Percentiles rank a stretch among this genome's conserved stretches.
These are phyloP conservation scores for Cnidoscolus chayamansa DNA, from an alignment of 441 rosid species.

Conservation along the genomic window DNA sequence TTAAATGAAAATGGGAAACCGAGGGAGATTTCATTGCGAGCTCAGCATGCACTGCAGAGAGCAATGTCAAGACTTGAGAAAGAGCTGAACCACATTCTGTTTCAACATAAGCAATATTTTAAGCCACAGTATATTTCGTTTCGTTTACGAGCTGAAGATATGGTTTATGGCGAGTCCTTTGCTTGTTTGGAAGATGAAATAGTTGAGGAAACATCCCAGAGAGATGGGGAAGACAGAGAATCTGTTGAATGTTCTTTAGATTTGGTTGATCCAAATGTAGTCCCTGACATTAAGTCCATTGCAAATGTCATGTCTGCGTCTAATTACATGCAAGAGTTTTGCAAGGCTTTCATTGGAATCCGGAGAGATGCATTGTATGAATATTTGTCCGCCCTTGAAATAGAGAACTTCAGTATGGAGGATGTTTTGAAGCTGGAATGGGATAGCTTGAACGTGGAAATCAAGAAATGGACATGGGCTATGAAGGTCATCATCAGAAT, in stretches of 20 bases:
- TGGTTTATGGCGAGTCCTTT: conserved; percentile 49
- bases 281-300: conserved; percentile 59
- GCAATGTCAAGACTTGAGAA: conserved; percentile 76
- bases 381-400: conserved; percentile 40
- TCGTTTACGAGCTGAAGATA: conserved; percentile 37
- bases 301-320: conserved; percentile 65
- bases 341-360: conserved; percentile 41
- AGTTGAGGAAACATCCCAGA: conserved; percentile 30
- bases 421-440: conserved; percentile 63
- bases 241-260: conserved; percentile 33
- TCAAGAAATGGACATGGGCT: conserved; percentile 63
- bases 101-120: conserved; percentile 37
- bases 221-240: conserved; percentile 25
- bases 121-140: conserved; percentile 40
- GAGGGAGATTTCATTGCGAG: conserved; percentile 49
- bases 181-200: conserved; percentile 52
- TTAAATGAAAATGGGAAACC: conserved; percentile 29
- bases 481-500: conserved; percentile 47
- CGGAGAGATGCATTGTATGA: conserved; percentile 57
- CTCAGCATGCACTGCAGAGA: conserved; percentile 47
- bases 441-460: conserved; percentile 43
- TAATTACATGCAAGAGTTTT: conserved; percentile 45
- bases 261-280: conserved; percentile 44
- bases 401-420: conserved; percentile 52
- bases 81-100: conserved; percentile 59